Conservation (phyloP, 345 rosid species). For the Murraya koenigii region DNA sequence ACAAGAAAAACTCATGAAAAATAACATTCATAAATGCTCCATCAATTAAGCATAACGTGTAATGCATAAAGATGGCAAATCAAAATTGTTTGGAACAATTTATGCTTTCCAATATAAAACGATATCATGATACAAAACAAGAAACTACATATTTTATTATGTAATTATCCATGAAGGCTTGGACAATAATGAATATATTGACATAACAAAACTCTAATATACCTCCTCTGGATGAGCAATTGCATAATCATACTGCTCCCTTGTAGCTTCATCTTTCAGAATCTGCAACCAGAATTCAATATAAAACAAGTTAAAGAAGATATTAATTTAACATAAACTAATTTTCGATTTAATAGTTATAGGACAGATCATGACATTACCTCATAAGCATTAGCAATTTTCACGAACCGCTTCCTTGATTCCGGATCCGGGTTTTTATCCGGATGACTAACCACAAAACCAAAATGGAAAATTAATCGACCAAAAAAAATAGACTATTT, state of each 20-base stretch:
- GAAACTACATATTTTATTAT: neutral
- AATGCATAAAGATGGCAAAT: neutral
- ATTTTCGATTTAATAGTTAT: neutral
- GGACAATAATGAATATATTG: neutral
- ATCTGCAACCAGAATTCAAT: conserved; percentile 43
- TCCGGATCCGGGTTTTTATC: conserved; percentile 99
- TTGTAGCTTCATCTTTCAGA: conserved; percentile 91
- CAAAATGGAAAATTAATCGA: conserved; percentile 1
- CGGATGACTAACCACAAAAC: conserved; percentile 62
- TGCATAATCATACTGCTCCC: conserved; percentile 94
- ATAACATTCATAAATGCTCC: neutral
- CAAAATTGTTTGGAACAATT: neutral
- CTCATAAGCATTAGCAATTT: conserved; percentile 98
- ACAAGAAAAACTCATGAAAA: neutral
- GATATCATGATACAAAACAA: neutral
- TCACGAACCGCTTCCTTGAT: conserved; percentile 79
- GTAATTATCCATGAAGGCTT: neutral
- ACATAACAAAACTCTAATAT: neutral
- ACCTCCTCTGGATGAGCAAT: conserved; percentile 98
- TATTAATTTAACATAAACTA: neutral
- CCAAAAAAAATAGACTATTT: neutral
- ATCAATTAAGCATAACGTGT: neutral
- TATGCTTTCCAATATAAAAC: neutral
- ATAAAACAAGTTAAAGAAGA: neutral
- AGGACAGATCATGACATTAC: conserved; percentile 23